Percentiles rank a stretch among this genome's conserved stretches.
phyloP scores from a whole-genome alignment of 768 basidiomycete genomes.

The Boletellus ananiceps region DNA sequence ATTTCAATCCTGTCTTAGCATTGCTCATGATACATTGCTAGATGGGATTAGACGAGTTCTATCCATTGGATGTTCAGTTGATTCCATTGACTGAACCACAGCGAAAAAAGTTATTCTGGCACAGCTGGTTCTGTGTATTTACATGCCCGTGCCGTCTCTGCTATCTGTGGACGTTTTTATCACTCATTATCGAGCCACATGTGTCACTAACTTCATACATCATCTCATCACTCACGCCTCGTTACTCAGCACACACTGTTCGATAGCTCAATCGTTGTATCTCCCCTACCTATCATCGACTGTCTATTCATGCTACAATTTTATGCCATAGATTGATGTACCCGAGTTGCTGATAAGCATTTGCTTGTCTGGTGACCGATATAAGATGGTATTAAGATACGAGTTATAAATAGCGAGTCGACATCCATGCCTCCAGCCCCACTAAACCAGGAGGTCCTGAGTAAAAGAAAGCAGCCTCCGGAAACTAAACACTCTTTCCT shows the following conservation, averaged over 20 bases:
- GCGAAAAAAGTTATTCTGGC: neutral
- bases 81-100: conserved; percentile 10
- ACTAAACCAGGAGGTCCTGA: neutral
- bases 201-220: neutral
- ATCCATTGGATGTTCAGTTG: conserved; percentile 14
- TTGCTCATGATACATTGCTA: conserved; percentile 11
- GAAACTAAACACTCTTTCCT: conserved; percentile 12
- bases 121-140: conserved; percentile 1
- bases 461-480: neutral
- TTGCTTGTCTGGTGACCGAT: neutral
- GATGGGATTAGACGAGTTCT: conserved; percentile 29
- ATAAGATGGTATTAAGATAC: conserved; percentile 16
- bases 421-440: neutral
- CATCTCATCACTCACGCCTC: neutral
- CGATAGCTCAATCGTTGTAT: too few relatives aligned
- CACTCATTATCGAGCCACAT: neutral
- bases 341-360: neutral
- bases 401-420: conserved; percentile 17
- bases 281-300: neutral
- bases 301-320: too few relatives aligned
- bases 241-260: too few relatives aligned
- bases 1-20: neutral
- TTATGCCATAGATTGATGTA: too few relatives aligned
- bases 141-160: neutral
- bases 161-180: neutral